phyloP scores from a whole-genome alignment of 108 stramenopile species.

The Fragilariopsis cylindrus region DNA sequence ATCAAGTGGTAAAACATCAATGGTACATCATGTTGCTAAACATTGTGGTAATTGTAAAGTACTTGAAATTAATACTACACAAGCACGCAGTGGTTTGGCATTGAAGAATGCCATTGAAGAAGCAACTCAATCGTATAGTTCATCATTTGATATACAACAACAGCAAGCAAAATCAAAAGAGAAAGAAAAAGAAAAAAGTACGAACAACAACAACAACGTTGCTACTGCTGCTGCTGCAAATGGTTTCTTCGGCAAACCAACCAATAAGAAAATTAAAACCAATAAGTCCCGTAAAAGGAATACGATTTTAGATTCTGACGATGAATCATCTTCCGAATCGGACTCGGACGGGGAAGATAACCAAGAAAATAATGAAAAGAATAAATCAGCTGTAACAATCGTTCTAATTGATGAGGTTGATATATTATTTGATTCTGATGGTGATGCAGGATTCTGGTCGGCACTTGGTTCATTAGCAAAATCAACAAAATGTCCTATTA shows the following conservation, averaged over 20 bases:
- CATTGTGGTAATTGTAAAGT: constrained; percentile 51
- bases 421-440: constrained; percentile 60
- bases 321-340: not conserved
- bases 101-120: constrained; percentile 73
- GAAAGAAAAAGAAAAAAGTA: not conserved
- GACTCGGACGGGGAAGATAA: constrained; percentile 43
- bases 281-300: not conserved
- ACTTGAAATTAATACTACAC: constrained; percentile 77
- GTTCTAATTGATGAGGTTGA: constrained; percentile 89
- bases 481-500: constrained; percentile 77
- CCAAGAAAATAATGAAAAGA: constrained; percentile 30
- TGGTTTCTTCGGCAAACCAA: constrained; percentile 6
- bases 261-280: not conserved
- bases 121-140: constrained; percentile 71
- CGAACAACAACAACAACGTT: not conserved
- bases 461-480: constrained; percentile 58
- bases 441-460: constrained; percentile 83
- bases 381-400: constrained; percentile 49
- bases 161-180: constrained; percentile 20
- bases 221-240: too few species aligned
- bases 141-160: constrained; percentile 52
- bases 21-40: constrained; percentile 73
- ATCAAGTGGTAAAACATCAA: constrained; percentile 63
- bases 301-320: not conserved
- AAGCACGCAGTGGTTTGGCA: constrained; percentile 48